phyloP scores from a whole-genome alignment of 805 yeast species.

The Starmera quercuum region DNA sequence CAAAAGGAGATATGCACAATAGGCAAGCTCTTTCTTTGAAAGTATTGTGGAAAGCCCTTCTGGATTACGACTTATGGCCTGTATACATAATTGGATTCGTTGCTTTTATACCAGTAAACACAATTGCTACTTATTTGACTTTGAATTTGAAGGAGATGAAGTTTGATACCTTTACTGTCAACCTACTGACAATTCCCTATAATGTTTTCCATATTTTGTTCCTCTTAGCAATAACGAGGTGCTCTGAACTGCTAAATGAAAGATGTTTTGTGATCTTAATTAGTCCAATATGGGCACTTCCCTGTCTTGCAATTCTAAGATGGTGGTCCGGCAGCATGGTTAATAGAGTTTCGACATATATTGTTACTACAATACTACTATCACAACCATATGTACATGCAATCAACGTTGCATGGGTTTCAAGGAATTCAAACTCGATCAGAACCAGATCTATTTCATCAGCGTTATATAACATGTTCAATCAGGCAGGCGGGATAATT shows the following conservation, averaged over 20 bases:
- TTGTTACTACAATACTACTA: conserved; percentile 25
- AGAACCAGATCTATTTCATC: conserved; percentile 59
- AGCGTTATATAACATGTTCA: conserved; percentile 56
- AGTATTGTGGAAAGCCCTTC: conserved; percentile 31
- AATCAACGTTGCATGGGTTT: conserved; percentile 50
- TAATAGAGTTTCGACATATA: conserved; percentile 35
- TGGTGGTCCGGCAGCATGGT: conserved; percentile 34
- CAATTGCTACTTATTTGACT: conserved; percentile 39
- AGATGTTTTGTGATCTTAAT: conserved; percentile 23
- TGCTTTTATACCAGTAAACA: conserved; percentile 28
- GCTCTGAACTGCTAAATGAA: conserved; percentile 27
- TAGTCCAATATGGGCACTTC: conserved; percentile 28
- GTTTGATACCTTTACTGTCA: conserved; percentile 43
- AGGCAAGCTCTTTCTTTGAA: conserved; percentile 40
- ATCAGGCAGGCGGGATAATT: conserved; percentile 49
- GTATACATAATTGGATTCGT: conserved; percentile 40
- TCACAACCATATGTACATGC: conserved; percentile 47
- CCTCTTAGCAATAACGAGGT: conserved; percentile 27
- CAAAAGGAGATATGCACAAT: conserved; percentile 58
- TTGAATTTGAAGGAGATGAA: conserved; percentile 41
- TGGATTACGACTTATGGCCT: conserved; percentile 51
- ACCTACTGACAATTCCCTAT: conserved; percentile 45
- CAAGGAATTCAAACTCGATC: conserved; percentile 55
- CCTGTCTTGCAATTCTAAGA: conserved; percentile 25
- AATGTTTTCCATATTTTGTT: conserved; percentile 29